These are phyloP conservation scores for Scedosporium aurantiacum DNA, from an alignment of 2,329 filamentous ascomycete genomes.

Conservation along the genomic window DNA sequence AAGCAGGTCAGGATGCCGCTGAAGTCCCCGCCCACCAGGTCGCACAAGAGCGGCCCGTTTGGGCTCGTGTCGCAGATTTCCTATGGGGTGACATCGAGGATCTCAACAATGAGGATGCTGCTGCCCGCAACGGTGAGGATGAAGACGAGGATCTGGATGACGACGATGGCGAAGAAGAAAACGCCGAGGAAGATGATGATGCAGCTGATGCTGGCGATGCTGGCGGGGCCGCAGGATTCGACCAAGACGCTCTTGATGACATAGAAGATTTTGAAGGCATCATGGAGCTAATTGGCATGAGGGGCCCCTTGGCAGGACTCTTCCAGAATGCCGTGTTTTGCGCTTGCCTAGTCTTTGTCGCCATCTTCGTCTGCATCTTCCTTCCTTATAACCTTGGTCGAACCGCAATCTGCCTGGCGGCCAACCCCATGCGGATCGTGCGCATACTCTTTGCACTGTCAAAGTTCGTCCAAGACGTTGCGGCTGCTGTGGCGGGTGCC, in stretches of 20 bases:
- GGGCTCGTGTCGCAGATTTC: slow-evolving; percentile 37
- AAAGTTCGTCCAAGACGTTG: slow-evolving; percentile 69
- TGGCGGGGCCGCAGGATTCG: slow-evolving; percentile 34
- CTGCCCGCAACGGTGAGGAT: slow-evolving; percentile 45
- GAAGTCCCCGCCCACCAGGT: slow-evolving; percentile 4
- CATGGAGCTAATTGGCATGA: slow-evolving; percentile 92
- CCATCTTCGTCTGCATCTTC: slow-evolving; percentile 76
- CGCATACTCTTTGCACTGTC: slow-evolving; percentile 60
- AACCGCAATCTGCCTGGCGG: slow-evolving; percentile 65
- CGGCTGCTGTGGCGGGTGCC: slow-evolving; percentile 47
- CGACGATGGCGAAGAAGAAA: slow-evolving; percentile 22
- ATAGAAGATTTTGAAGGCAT: slow-evolving; percentile 94
- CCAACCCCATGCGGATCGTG: slow-evolving; percentile 68
- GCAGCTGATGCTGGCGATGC: slow-evolving; percentile 29
- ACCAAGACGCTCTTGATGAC: slow-evolving; percentile 68
- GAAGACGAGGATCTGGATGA: slow-evolving; percentile 24
- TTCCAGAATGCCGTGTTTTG: slow-evolving; percentile 95
- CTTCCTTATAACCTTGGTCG: slow-evolving; percentile 88
- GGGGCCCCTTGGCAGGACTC: slow-evolving; percentile 77
- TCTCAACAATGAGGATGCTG: slow-evolving; percentile 16
- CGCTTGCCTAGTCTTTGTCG: slow-evolving; percentile 76
- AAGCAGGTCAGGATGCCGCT: slow-evolving; percentile 7
- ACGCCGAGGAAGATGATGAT: slow-evolving; percentile 28
- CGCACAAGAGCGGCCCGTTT: background rate
- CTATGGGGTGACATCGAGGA: slow-evolving; percentile 48